These are phyloP conservation scores for Vigna nakashimae DNA, from an alignment of 306 rosid genomes.

Conservation along the genomic window DNA sequence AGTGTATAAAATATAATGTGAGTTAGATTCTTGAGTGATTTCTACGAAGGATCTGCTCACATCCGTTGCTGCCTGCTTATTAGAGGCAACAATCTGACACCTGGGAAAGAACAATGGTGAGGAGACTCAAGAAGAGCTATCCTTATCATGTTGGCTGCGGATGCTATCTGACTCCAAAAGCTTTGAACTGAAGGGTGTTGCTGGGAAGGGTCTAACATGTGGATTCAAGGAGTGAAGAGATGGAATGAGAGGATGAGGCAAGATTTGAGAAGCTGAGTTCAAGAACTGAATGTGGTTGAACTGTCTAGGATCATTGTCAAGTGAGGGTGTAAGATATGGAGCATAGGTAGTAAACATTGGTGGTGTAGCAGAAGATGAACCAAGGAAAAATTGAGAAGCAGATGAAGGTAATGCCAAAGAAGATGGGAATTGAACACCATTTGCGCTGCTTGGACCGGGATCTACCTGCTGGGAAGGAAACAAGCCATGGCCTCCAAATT, in stretches of 20 bases:
- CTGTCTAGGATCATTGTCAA: slow-evolving; percentile 55
- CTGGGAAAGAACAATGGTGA: neutral
- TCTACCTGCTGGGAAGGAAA: slow-evolving; percentile 57
- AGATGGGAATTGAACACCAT: slow-evolving; percentile 47
- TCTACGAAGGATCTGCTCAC: slow-evolving; percentile 31
- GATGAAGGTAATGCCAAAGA: slow-evolving; percentile 38
- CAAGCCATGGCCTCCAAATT: slow-evolving; percentile 65
- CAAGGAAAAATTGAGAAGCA: slow-evolving; percentile 56
- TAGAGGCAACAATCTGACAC: slow-evolving; percentile 27
- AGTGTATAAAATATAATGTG: slow-evolving; percentile 22
- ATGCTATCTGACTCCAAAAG: slow-evolving; percentile 43
- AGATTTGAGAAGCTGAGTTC: slow-evolving; percentile 54
- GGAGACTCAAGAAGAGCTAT: slow-evolving; percentile 40
- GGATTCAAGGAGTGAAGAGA: slow-evolving; percentile 50
- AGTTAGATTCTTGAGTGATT: slow-evolving; percentile 3
- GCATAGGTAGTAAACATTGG: slow-evolving; percentile 56
- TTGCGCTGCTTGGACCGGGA: slow-evolving; percentile 38
- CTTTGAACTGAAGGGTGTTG: slow-evolving; percentile 52
- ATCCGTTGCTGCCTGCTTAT: slow-evolving; percentile 5
- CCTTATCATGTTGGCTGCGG: slow-evolving; percentile 41
- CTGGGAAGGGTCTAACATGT: slow-evolving; percentile 53
- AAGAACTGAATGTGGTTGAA: slow-evolving; percentile 64
- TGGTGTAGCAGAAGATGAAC: slow-evolving; percentile 52
- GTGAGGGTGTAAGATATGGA: slow-evolving; percentile 48
- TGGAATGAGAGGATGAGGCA: slow-evolving; percentile 55